Base-by-base conservation (phyloP, 345 rosid species). In the Citrus cavaleriei region DNA sequence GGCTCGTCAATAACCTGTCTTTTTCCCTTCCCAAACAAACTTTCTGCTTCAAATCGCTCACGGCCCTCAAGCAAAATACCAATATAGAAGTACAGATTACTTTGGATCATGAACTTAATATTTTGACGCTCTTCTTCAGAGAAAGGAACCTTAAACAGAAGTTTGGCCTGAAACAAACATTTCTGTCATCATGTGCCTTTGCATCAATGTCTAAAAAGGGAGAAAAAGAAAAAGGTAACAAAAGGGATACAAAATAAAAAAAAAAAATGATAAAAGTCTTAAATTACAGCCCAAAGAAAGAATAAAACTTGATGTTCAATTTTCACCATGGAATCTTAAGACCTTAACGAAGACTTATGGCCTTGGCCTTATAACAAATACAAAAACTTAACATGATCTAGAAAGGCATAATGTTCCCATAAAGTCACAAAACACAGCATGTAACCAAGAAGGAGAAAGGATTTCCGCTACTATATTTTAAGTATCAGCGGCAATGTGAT, bases 71-170 rank as follows among this genome's bases (percentile, higher is more conserved):
- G 91, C 79, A 96, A 85, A 72, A 87, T 79, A 32, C 91, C 94
- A 68, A 96, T 87, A 85, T 96, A 96, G 22, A 79, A 51, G 77
- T 91, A 96, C 68, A 96, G 84, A 58, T 91, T 91, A 78, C 89
- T 89, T 87, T 94, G 99, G 81, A 96, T 91, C 81, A 87, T 87
- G 58, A 85, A 73, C 88, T 93, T 96, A 77, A 96, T 83, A 79
- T 76, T 87, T 71, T 89, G 79, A 75, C 87, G 88, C 76, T 96
- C 99, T 4, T 94, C 90, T 78, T 86, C 95, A 59, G 98, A 84
- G 87, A 96, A 96, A 27, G 97, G 89, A 89, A 90, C 79, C 34
- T 81, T 59, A 78, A 91, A 89, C 60, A 88, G 83, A 77, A 91
- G 83, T 89, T 87, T 93, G 77, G 92, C 97, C 99, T 96, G 92